Percentiles rank a stretch among this genome's conserved stretches.
Evolutionary conservation across 2,329 filamentous ascomycete genomes (phyloP).

Genomic region (Rhinocladiella mackenziei): DNA sequence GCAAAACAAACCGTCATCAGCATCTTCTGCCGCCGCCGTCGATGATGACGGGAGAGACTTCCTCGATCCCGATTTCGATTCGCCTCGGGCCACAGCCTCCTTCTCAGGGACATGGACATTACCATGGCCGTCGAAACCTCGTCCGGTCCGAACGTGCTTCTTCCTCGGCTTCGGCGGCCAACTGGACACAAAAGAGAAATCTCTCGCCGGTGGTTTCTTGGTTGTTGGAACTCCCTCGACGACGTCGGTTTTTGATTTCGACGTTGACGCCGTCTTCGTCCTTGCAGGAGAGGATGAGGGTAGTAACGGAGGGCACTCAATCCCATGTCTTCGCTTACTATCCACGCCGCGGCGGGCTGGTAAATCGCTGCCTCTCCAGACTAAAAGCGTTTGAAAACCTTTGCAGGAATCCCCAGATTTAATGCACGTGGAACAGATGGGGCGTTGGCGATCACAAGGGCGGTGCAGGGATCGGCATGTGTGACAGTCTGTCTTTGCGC

Average conservation of each 20-base stretch:
- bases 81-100: too few relatives aligned
- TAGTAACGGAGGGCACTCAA: neutral
- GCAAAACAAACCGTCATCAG: too few relatives aligned
- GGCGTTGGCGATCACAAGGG: neutral
- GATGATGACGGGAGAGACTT: too few relatives aligned
- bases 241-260: neutral
- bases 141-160: too few relatives aligned
- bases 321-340: neutral
- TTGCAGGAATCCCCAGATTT: neutral
- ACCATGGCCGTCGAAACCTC: neutral
- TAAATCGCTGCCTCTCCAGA: neutral
- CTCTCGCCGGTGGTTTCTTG: neutral
- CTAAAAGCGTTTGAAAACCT: neutral
- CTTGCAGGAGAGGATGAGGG: too few relatives aligned
- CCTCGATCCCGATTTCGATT: too few relatives aligned
- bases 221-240: too few relatives aligned
- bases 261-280: neutral
- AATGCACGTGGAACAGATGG: neutral
- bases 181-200: slow-evolving; percentile 1
- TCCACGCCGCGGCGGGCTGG: neutral
- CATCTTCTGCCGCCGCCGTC: too few relatives aligned
- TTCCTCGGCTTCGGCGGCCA: neutral
- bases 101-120: neutral
- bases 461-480: neutral
- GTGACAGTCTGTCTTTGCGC: slow-evolving; percentile 1